phyloP scores from a whole-genome alignment of 345 rosid genomes.

The Cardiospermum halicacabum region DNA sequence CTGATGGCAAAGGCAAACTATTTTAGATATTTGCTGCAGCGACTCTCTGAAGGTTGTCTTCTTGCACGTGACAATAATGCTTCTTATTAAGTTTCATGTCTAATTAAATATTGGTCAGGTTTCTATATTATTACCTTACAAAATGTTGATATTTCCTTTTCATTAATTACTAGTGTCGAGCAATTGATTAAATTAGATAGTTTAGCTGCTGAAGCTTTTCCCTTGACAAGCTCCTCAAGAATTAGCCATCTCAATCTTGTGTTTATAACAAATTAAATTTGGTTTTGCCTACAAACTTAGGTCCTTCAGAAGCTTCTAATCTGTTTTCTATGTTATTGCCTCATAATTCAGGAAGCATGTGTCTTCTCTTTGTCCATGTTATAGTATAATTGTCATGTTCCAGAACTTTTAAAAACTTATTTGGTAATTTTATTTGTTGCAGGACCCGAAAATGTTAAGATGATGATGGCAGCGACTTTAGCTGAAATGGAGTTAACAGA shows the following conservation, averaged over 20 bases:
- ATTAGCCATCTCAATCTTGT: background rate
- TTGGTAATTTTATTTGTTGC: constrained; percentile 15
- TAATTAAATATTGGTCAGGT: background rate
- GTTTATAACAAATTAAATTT: too few relatives aligned
- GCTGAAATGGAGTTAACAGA: constrained; percentile 64
- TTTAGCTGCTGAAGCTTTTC: background rate
- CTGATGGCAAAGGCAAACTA: constrained; percentile 72
- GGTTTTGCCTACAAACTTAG: too few relatives aligned
- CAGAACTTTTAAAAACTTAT: background rate
- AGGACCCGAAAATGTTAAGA: constrained; percentile 56
- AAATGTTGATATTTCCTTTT: background rate
- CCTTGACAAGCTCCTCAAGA: background rate
- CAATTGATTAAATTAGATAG: too few relatives aligned
- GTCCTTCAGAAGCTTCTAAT: background rate
- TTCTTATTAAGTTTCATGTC: constrained; percentile 1
- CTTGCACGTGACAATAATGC: constrained; percentile 5
- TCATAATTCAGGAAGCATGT: background rate
- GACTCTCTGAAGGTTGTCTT: constrained; percentile 47
- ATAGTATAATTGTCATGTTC: background rate
- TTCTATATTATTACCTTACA: background rate
- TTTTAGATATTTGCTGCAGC: constrained; percentile 51
- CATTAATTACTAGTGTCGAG: too few relatives aligned
- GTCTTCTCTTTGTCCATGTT: background rate
- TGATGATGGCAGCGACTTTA: constrained; percentile 45
- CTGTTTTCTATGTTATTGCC: background rate